Conservation (phyloP, 768 basidiomycete species). For the Rhodotorula paludigena region DNA sequence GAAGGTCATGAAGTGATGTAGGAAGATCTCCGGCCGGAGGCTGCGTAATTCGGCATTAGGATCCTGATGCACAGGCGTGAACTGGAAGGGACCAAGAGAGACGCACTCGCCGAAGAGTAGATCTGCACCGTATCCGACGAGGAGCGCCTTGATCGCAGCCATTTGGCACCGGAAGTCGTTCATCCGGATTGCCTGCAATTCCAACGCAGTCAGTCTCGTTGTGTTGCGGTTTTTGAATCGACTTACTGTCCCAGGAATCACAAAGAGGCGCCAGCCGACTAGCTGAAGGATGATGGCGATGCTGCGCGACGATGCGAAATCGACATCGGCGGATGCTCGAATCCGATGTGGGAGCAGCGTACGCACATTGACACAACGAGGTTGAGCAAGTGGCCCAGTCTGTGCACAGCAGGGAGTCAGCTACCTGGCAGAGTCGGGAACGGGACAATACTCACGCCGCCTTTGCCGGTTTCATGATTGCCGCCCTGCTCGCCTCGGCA, state of each 20-base stretch:
- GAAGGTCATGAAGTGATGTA: slow-evolving; percentile 26
- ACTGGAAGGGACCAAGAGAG: too few species aligned
- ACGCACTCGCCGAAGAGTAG: slow-evolving; percentile 18
- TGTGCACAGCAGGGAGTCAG: neutral
- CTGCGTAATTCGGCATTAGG: too few species aligned
- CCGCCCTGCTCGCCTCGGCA: neutral
- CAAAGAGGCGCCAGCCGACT: slow-evolving; percentile 9
- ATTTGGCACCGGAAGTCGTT: slow-evolving; percentile 4
- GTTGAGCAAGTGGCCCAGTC: slow-evolving; percentile 1
- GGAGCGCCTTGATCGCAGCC: slow-evolving; percentile 15
- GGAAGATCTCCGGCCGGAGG: slow-evolving; percentile 3
- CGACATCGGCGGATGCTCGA: too few species aligned
- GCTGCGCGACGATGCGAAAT: too few species aligned
- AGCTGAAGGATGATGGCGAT: slow-evolving; percentile 1
- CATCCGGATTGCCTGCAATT: slow-evolving; percentile 5
- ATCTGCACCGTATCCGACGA: slow-evolving; percentile 14
- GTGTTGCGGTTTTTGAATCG: too few species aligned
- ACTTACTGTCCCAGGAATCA: neutral
- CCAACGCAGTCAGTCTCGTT: neutral
- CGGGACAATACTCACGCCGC: neutral
- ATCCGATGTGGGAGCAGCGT: neutral
- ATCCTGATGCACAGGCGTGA: too few species aligned
- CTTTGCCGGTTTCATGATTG: neutral
- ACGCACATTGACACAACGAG: neutral
- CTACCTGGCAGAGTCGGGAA: neutral